Evolutionary conservation across 768 basidiomycete species (phyloP).

Genomic region (Ephemerocybe angulata): DNA sequence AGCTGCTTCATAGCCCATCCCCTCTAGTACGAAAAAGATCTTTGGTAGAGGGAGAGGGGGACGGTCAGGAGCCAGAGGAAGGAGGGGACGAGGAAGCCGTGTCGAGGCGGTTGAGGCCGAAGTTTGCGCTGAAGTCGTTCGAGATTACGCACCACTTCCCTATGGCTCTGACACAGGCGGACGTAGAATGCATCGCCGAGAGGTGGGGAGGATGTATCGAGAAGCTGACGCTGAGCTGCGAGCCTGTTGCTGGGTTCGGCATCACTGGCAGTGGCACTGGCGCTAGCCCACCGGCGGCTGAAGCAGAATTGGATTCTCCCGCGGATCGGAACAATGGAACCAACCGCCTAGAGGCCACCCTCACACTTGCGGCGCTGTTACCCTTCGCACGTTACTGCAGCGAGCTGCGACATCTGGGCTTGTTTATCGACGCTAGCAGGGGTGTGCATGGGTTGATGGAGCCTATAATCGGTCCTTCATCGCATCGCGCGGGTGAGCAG

Average conservation of each 20-base stretch:
- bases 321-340: background rate
- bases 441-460: slow-evolving; percentile 4
- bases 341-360: slow-evolving; percentile 17
- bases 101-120: slow-evolving; percentile 23
- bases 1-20: slow-evolving; percentile 6
- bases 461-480: background rate
- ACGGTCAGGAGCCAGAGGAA: too few species aligned
- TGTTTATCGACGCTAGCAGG: slow-evolving; percentile 29
- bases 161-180: slow-evolving; percentile 30
- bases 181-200: slow-evolving; percentile 39
- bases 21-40: background rate
- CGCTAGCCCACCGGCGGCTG: background rate
- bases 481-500: background rate
- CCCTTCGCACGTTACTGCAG: slow-evolving; percentile 33
- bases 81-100: too few species aligned
- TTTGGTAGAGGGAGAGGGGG: too few species aligned
- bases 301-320: background rate
- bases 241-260: slow-evolving; percentile 24
- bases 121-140: slow-evolving; percentile 19
- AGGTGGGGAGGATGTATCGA: slow-evolving; percentile 39
- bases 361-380: slow-evolving; percentile 31
- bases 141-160: slow-evolving; percentile 31
- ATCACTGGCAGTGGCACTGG: background rate
- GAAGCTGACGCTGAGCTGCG: slow-evolving; percentile 35
- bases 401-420: slow-evolving; percentile 27